Percentiles rank a stretch among this genome's conserved stretches.
Conservation (phyloP, 345 rosid species). For the Microcos paniculata region DNA sequence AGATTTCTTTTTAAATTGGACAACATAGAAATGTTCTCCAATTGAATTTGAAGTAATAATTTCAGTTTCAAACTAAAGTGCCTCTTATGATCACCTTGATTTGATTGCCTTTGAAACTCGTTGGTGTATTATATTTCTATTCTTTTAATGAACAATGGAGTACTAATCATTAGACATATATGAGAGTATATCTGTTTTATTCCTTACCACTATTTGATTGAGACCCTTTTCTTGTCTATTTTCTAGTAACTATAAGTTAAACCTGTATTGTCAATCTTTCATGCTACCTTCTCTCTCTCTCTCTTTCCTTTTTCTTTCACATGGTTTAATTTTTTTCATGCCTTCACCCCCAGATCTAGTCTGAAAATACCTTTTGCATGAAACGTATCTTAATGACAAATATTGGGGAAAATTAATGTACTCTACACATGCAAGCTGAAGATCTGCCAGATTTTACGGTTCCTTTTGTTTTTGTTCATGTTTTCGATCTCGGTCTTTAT, state of each 20-base stretch:
- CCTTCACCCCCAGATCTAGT: conserved; percentile 2
- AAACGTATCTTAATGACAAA: not conserved
- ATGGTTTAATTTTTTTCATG: not conserved
- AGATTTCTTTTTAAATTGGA: not conserved
- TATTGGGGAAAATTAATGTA: not conserved
- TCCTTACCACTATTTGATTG: not conserved
- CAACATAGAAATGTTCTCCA: not conserved
- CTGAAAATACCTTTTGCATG: not conserved
- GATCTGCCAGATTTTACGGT: not conserved
- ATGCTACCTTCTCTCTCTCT: not conserved
- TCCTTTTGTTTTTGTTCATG: not conserved
- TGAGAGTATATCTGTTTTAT: not conserved
- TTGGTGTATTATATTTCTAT: not conserved
- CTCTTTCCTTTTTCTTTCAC: not conserved
- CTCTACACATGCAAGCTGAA: not conserved
- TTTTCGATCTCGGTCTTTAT: not conserved
- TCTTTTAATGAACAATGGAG: not conserved
- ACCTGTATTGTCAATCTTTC: not conserved
- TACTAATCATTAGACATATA: not conserved
- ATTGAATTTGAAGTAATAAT: no score
- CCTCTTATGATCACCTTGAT: not conserved
- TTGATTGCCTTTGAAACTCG: not conserved
- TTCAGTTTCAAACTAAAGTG: not conserved
- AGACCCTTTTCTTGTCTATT: not conserved
- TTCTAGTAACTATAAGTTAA: not conserved